These are phyloP conservation scores for Seiridium unicorne DNA, from an alignment of 2,329 filamentous ascomycete genomes.

Conservation along the genomic window DNA sequence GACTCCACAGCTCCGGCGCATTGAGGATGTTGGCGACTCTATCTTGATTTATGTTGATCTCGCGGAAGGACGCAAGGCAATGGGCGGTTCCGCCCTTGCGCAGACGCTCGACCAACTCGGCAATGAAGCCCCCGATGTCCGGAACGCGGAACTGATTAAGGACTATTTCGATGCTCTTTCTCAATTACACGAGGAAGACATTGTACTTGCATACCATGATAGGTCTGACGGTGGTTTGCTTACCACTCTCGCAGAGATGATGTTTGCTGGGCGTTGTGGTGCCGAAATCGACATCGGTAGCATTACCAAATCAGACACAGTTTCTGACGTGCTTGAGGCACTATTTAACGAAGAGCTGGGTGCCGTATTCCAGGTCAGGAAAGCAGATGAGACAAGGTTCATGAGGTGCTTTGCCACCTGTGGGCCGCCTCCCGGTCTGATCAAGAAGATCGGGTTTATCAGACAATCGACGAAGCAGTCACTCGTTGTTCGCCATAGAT, in stretches of 20 bases:
- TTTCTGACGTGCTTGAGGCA: slow-evolving; percentile 67
- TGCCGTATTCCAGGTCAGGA: slow-evolving; percentile 91
- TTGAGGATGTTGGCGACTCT: slow-evolving; percentile 86
- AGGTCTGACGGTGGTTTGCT: slow-evolving; percentile 89
- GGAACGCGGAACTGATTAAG: slow-evolving; percentile 74
- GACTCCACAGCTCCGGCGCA: slow-evolving; percentile 83
- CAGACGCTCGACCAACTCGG: slow-evolving; percentile 88
- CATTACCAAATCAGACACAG: slow-evolving; percentile 60
- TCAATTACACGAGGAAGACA: slow-evolving; percentile 54
- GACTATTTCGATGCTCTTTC: slow-evolving; percentile 89
- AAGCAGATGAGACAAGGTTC: slow-evolving; percentile 81
- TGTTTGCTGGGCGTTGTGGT: slow-evolving; percentile 92
- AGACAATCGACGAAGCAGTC: slow-evolving; percentile 69
- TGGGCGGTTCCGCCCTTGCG: slow-evolving; percentile 88
- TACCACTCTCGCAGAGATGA: slow-evolving; percentile 93
- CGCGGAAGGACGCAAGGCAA: slow-evolving; percentile 72
- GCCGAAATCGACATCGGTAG: slow-evolving; percentile 81
- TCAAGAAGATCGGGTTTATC: slow-evolving; percentile 81
- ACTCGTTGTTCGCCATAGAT: slow-evolving; percentile 71
- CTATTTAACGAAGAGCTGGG: slow-evolving; percentile 97
- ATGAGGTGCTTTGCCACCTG: slow-evolving; percentile 88
- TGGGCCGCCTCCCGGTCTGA: slow-evolving; percentile 76
- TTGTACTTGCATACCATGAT: slow-evolving; percentile 91
- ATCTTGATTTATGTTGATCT: slow-evolving; percentile 90
- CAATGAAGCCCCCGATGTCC: slow-evolving; percentile 80